Base-by-base conservation (phyloP, 2,329 filamentous ascomycete genomes). In the Fusarium brachygibbosum region DNA sequence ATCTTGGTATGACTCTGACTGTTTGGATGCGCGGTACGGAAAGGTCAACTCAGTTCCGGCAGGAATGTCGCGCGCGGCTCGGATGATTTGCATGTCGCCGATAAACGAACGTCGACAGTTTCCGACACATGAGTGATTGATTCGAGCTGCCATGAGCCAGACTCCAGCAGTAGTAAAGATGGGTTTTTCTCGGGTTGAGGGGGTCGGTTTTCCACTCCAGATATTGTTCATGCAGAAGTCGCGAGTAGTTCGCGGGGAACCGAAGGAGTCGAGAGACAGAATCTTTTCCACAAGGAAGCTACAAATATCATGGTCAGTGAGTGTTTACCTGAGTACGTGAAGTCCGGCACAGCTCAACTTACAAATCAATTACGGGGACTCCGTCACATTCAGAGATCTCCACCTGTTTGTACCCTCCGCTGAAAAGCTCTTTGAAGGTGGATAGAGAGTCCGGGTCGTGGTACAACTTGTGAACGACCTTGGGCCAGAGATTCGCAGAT, bases 41-140 rank as follows among this genome's bases (percentile, higher is more conserved):
- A 83, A 80, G 2, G 73, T 69, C 9, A 89, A 67, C 72, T 89
- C 86, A 0, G 84, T 81, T 29, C 78, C 77, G 0, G 81, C 65
- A 0, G 77, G 65, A 1, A 88, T 73, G 42, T 85, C 80, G 12
- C 68, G 69, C 0, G 80, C 75, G 0, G 86, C 86, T 10, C 84
- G 83, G 23, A 88, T 51, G 10, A 88, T 79, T 65, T 81, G 78
- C 77, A 88, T 80, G 68, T 89, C 85, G 4, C 86, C 85, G 37
- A 88, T 85, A 70, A 87, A 87, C 1, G 80, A 74, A 17, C 83
- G 83, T 0, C 59, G 63, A 19, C 80, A 81, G 66, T 87, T 88
- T 12, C 73, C 72, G 6, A 80, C 19, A 71, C 87, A 89, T 13
- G 79, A 80, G 64, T 88, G 86, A 59, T 89, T 88, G 66, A 87